These are phyloP conservation scores for Epichloe coenophiala DNA, from an alignment of 2,329 filamentous ascomycete species.

Conservation along the genomic window DNA sequence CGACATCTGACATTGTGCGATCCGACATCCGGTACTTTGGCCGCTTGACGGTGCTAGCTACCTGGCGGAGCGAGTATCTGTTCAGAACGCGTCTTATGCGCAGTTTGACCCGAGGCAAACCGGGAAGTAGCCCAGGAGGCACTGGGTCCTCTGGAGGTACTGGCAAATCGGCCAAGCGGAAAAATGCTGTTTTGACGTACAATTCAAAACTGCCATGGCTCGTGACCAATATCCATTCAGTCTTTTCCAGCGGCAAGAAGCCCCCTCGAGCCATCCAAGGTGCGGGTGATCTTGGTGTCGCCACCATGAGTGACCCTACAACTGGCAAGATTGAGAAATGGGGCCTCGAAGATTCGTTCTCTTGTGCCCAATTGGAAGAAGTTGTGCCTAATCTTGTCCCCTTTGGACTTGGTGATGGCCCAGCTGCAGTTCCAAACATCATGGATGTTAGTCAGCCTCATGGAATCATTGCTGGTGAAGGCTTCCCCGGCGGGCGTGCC, in stretches of 20 bases:
- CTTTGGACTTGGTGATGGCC: constrained; percentile 67
- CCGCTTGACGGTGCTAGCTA: constrained; percentile 69
- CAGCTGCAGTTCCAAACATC: constrained; percentile 66
- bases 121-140: constrained; percentile 40
- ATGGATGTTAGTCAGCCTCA: constrained; percentile 85
- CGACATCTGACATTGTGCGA: constrained; percentile 41
- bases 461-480: constrained; percentile 75
- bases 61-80: constrained; percentile 94
- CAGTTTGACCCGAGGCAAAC: constrained; percentile 71
- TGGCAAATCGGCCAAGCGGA: constrained; percentile 45
- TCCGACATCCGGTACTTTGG: constrained; percentile 71
- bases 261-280: constrained; percentile 73
- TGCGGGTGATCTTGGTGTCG: constrained; percentile 61
- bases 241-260: constrained; percentile 60
- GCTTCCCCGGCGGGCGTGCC: constrained; percentile 66
- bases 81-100: constrained; percentile 72
- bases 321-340: constrained; percentile 66
- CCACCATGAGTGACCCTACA: constrained; percentile 69
- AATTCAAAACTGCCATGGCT: constrained; percentile 70
- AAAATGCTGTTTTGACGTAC: constrained; percentile 68
- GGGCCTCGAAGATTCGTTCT: constrained; percentile 64
- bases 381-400: constrained; percentile 58
- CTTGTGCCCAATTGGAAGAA: constrained; percentile 67
- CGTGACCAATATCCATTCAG: constrained; percentile 67
- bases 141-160: constrained; percentile 38